Base-by-base conservation (phyloP, 306 rosid genomes). In the Cucurbita ficifolia region DNA sequence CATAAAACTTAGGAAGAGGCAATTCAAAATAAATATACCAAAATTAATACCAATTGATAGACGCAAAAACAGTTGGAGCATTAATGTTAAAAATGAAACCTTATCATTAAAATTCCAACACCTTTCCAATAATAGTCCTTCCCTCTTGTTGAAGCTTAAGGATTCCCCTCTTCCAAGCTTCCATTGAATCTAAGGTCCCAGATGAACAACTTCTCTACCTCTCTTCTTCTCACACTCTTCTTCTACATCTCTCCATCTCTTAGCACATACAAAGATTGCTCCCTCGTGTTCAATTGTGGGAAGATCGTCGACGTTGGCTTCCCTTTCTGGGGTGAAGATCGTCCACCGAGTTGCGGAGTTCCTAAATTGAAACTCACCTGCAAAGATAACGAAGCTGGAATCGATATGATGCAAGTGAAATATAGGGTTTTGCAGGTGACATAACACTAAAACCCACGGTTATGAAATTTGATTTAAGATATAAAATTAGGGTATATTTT, bases 311-410 rank as follows among this genome's bases (percentile, higher is more conserved):
- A 6, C 36, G 19, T 40, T 3, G 64, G 51, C n/a, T 73, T 53
- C 45, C 76, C 76, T 40, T 73, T 73, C 7, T 73, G 76, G 76
- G 76, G 76, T 1, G 21, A 13, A 18, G 17, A 54, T 43, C 63
- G 76, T 13, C 76, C 76, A 7, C 5, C 42, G 0, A 29, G 21
- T n/a, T 73, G 76, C 5, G 76, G 76, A 5, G 11, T 35, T 73
- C 76, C 76, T 9, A 36, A 54, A 9, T 13, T 73, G 6, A 73
- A 73, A 33, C 76, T 73, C 76, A 55, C 17, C 14, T 73, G 76
- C 53, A 8, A 73, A 8, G 6, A 54, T 14, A 56, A 54, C 12
- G 18, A 55, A 2, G 4, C 14, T 0, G 2, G 3, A 14, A 55
- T 73, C 3, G 76, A 73, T 17, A 40, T 73, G 3, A 14, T 53